Evolutionary conservation across 1,284 basidiomycete species (phyloP).

Genomic region (Sanguinoderma infundibulare): DNA sequence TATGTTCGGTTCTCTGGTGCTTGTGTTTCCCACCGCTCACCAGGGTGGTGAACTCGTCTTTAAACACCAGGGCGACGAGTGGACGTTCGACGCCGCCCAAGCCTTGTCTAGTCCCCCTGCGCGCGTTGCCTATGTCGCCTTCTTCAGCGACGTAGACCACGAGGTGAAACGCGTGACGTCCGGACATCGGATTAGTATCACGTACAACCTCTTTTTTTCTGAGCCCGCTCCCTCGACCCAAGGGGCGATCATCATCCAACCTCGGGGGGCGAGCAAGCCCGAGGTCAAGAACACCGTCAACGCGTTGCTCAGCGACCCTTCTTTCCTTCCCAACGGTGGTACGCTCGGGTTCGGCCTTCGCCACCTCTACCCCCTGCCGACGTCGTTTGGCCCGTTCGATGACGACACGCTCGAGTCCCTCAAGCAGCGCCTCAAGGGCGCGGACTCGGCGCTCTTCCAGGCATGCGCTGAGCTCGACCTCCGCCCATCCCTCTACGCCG

Average conservation of each 20-base stretch:
- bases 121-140: slow-evolving; percentile 38
- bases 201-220: slow-evolving; percentile 42
- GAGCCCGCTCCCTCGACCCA: not conserved
- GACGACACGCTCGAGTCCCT: slow-evolving; percentile 10
- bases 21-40: slow-evolving; percentile 44
- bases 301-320: slow-evolving; percentile 30
- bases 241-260: slow-evolving; percentile 4
- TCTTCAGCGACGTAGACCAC: slow-evolving; percentile 50
- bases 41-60: slow-evolving; percentile 44
- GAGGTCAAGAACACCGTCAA: slow-evolving; percentile 18
- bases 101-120: slow-evolving; percentile 18
- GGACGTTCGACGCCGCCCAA: slow-evolving; percentile 37
- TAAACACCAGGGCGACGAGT: slow-evolving; percentile 31
- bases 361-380: slow-evolving; percentile 38
- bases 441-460: slow-evolving; percentile 23
- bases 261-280: slow-evolving; percentile 2
- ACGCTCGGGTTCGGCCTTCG: slow-evolving; percentile 39
- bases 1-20: slow-evolving; percentile 45
- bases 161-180: slow-evolving; percentile 43
- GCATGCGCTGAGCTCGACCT: slow-evolving; percentile 19
- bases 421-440: slow-evolving; percentile 22
- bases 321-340: slow-evolving; percentile 40
- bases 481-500: slow-evolving; percentile 11
- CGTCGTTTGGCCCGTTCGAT: not conserved
- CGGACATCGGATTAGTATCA: slow-evolving; percentile 48